Evolutionary conservation across 148 eudicot genomes (phyloP), one percentile per base, ranked within the genome.

Genomic region (Fagopyrum homotropicum): DNA sequence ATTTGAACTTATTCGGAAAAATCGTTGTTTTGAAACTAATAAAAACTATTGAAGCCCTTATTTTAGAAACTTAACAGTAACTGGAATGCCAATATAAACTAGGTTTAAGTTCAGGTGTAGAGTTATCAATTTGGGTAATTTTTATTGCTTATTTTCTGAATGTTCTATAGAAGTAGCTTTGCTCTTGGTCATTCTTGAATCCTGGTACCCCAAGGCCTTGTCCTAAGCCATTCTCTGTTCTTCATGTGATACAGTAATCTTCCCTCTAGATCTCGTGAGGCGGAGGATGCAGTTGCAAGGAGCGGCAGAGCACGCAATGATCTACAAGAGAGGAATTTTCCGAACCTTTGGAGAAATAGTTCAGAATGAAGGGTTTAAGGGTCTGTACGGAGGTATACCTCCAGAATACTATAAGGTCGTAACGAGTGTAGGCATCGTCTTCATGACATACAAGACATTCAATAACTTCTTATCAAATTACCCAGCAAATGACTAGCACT

Each of bases 211-310:
- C 26, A 22, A 0, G 26, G 26, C 26, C 26, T 22, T 22, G 26
- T 22, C 26, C 40, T 35, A 35, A 35, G 40, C 40, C 40, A 35
- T 26, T 1, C 14, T 12, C 26, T 19, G 7, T 45, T 26, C 78
- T 69, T 43, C 78, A 52, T 30, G 6, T 6, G 43, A n/a, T 83
- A 84, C 95, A 95, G 98, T 75, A 49, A 87, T 87, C 82, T 95
- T 90, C 83, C 97, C 98, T 1, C 82, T 95, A 44, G 98, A 95
- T 84, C 88, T 95, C 75, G 91, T 95, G 86, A 90, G 97, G 82
- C 85, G 98, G 57, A 83, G 98, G 74, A 95, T 88, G 91, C 98
- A 92, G 73, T 79, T 95, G 81, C 97, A 95, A 87, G 98, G 98
- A 75, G 98, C 97, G n/a, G 96, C 93, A 71, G 98, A 97, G 14